These are phyloP conservation scores for Hemisphaericaspora subhashii DNA, from an alignment of 1,139 yeast genomes.

Conservation along the genomic window DNA sequence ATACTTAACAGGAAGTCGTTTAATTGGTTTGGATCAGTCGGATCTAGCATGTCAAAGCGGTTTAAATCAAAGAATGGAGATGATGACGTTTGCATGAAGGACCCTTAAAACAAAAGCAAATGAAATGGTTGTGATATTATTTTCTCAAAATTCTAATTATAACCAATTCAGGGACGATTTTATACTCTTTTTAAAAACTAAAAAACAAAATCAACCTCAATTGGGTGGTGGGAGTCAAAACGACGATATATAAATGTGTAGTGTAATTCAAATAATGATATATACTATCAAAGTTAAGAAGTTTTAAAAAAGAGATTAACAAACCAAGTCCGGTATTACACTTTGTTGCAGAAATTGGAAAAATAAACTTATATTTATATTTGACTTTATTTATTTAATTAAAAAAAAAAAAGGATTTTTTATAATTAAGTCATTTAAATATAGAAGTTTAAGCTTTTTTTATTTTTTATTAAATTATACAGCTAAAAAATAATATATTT, in stretches of 20 bases:
- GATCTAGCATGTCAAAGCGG: conserved; percentile 24
- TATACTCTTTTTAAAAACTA: no score
- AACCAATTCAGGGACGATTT: no score
- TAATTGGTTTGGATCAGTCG: conserved; percentile 19
- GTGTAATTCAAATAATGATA: no score
- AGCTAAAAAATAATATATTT: conserved; percentile 1
- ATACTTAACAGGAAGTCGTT: conserved; percentile 15
- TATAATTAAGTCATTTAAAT: background rate
- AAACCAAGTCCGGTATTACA: no score
- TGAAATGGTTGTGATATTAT: background rate
- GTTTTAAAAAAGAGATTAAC: no score
- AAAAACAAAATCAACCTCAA: no score
- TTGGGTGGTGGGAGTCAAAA: no score
- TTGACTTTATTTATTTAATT: background rate
- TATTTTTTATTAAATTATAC: background rate
- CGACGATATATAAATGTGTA: no score
- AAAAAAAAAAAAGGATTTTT: background rate
- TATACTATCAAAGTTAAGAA: no score
- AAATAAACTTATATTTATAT: conserved; percentile 2
- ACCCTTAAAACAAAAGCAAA: background rate
- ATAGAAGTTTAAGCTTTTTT: background rate
- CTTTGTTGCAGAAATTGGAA: background rate
- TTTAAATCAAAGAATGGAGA: conserved; percentile 14
- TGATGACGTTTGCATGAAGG: conserved; percentile 14
- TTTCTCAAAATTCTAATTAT: background rate